phyloP scores from a whole-genome alignment of 345 rosid species.

The Mangifera indica region DNA sequence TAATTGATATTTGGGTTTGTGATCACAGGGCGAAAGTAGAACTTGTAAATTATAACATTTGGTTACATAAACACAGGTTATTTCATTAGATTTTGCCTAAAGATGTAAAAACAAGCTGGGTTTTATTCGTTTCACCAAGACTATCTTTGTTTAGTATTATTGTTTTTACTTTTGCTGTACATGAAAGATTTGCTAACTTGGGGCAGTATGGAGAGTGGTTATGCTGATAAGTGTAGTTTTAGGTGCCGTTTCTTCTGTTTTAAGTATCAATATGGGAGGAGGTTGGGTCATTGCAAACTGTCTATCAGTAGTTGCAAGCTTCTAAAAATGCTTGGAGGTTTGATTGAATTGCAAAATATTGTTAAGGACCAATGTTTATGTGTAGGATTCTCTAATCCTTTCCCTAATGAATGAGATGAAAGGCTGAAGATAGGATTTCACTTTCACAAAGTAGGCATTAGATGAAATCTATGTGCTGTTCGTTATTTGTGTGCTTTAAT shows the following conservation, averaged over 20 bases:
- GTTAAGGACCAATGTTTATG: neutral
- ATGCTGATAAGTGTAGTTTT: neutral
- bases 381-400: neutral
- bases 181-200: neutral
- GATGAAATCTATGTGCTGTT: conserved; percentile 15
- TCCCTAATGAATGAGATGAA: neutral
- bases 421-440: conserved; percentile 2
- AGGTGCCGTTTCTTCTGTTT: too few relatives aligned
- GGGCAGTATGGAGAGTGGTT: neutral
- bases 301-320: too few relatives aligned
- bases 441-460: neutral
- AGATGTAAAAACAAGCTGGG: too few relatives aligned
- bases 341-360: too few relatives aligned
- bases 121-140: neutral
- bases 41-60: too few relatives aligned
- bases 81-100: too few relatives aligned
- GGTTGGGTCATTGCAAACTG: neutral
- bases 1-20: neutral
- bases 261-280: neutral
- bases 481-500: conserved; percentile 26
- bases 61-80: too few relatives aligned
- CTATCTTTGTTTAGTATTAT: neutral
- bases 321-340: neutral
- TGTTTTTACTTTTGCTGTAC: neutral
- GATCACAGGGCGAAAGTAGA: neutral